phyloP scores from a whole-genome alignment of 106 monocot genomes.

The Ottelia alismoides region DNA sequence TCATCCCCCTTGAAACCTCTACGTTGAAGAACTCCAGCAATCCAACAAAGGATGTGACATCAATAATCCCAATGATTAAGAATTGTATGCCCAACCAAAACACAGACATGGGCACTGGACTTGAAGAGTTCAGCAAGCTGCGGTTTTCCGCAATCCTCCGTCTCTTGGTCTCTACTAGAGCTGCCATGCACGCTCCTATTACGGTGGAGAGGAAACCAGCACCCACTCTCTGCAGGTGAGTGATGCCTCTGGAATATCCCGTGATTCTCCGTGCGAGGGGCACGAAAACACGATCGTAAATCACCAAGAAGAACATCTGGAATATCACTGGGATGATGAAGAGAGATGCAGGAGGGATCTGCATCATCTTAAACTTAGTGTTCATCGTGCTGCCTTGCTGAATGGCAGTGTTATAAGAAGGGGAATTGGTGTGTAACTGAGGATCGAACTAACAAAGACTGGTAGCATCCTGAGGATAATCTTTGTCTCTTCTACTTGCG shows the following conservation, averaged over 20 bases:
- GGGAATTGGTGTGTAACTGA: neutral
- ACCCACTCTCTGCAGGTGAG: neutral
- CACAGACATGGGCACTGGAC: slow-evolving; percentile 1
- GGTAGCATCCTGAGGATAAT: neutral
- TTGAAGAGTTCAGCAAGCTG: neutral
- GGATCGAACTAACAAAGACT: neutral
- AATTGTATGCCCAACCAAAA: slow-evolving; percentile 4
- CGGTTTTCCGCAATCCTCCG: neutral
- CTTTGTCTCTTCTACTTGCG: slow-evolving; percentile 2
- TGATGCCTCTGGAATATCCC: slow-evolving; percentile 1
- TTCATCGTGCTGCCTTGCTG: slow-evolving; percentile 3
- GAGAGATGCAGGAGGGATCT: neutral
- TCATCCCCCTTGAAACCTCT: slow-evolving; percentile 16
- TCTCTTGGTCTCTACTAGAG: neutral
- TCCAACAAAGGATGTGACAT: slow-evolving; percentile 4
- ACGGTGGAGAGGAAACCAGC: neutral
- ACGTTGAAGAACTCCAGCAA: slow-evolving; percentile 2
- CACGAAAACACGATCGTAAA: neutral
- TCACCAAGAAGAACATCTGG: slow-evolving; percentile 1
- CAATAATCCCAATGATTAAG: slow-evolving; percentile 2
- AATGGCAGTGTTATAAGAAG: neutral
- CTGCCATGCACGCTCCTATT: slow-evolving; percentile 1
- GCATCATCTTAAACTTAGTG: neutral
- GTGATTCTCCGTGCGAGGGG: slow-evolving; percentile 5
- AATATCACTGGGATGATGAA: neutral